Conservation (phyloP, 2,329 filamentous ascomycete species). For the Diaporthe citri region DNA sequence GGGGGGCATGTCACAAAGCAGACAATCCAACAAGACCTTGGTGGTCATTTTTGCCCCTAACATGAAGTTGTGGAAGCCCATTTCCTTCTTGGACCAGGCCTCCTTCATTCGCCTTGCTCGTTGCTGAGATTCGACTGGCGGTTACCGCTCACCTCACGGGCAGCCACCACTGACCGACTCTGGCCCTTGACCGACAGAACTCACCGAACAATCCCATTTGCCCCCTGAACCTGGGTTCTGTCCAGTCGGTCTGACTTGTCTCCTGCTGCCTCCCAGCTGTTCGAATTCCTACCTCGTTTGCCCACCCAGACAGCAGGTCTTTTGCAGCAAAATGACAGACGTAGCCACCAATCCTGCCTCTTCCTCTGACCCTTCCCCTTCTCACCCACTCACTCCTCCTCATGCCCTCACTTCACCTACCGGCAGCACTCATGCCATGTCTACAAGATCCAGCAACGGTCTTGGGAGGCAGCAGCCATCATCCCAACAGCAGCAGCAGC, state of each 20-base stretch:
- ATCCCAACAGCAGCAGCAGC: conserved; percentile 23
- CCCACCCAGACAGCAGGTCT: conserved; percentile 32
- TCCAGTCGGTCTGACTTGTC: conserved; percentile 33
- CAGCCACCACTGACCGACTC: conserved; percentile 32
- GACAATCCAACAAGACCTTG: conserved; percentile 47
- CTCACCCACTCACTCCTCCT: conserved; percentile 38
- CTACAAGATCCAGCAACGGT: conserved; percentile 42
- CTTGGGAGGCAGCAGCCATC: conserved; percentile 35
- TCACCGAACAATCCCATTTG: conserved; percentile 28
- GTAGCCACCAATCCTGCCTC: conserved; percentile 37
- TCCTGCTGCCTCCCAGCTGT: conserved; percentile 24
- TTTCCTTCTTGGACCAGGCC: conserved; percentile 34
- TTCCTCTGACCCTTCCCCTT: conserved; percentile 39
- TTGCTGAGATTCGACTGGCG: conserved; percentile 36
- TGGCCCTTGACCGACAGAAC: conserved; percentile 31
- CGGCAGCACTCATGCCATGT: conserved; percentile 41
- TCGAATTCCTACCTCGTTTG: conserved; percentile 31
- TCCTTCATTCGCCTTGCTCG: conserved; percentile 21
- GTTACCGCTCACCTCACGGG: conserved; percentile 32
- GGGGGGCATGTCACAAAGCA: conserved; percentile 46
- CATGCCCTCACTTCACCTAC: conserved; percentile 35
- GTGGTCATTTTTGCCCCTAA: conserved; percentile 41
- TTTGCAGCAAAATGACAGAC: conserved; percentile 42
- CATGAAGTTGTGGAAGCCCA: conserved; percentile 36
- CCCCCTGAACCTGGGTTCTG: conserved; percentile 33